Conservation (phyloP, 495 filamentous ascomycete genomes). For the Letharia lupina region DNA sequence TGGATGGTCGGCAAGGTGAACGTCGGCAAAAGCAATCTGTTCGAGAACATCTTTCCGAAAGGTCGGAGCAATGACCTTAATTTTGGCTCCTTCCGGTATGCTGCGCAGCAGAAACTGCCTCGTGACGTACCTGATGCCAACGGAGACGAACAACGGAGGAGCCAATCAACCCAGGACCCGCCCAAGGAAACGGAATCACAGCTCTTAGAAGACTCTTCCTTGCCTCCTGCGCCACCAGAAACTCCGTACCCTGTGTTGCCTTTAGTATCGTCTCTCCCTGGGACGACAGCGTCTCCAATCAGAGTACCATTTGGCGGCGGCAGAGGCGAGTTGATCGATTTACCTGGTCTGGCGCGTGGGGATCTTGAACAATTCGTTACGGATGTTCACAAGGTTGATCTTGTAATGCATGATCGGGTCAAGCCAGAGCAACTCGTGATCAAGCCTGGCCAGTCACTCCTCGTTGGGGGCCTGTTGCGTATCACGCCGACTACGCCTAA, state of each 20-base stretch:
- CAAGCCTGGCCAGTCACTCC: constrained; percentile 70
- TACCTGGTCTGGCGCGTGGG: constrained; percentile 74
- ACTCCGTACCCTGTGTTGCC: constrained; percentile 71
- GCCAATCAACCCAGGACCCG: background rate
- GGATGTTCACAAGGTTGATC: constrained; percentile 49
- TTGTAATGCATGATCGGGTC: constrained; percentile 69
- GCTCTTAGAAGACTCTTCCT: constrained; percentile 35
- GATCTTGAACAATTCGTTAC: constrained; percentile 60
- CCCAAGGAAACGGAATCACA: background rate
- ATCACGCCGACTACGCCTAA: constrained; percentile 66
- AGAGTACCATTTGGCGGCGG: constrained; percentile 76
- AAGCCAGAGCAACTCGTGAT: constrained; percentile 59
- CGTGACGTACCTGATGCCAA: background rate
- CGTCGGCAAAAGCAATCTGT: constrained; percentile 90
- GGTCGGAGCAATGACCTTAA: constrained; percentile 33
- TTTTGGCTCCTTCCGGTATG: constrained; percentile 9
- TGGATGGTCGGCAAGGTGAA: constrained; percentile 99
- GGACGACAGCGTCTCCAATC: constrained; percentile 91
- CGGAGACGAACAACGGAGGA: background rate
- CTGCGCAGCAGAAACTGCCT: constrained; percentile 3
- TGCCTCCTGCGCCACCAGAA: constrained; percentile 68
- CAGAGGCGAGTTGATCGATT: constrained; percentile 85
- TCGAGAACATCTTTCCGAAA: constrained; percentile 78
- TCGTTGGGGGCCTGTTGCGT: constrained; percentile 75
- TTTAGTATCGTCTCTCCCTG: constrained; percentile 73